These are phyloP conservation scores for Cordyceps pruinosa DNA, from an alignment of 2,329 filamentous ascomycete genomes.

Conservation along the genomic window DNA sequence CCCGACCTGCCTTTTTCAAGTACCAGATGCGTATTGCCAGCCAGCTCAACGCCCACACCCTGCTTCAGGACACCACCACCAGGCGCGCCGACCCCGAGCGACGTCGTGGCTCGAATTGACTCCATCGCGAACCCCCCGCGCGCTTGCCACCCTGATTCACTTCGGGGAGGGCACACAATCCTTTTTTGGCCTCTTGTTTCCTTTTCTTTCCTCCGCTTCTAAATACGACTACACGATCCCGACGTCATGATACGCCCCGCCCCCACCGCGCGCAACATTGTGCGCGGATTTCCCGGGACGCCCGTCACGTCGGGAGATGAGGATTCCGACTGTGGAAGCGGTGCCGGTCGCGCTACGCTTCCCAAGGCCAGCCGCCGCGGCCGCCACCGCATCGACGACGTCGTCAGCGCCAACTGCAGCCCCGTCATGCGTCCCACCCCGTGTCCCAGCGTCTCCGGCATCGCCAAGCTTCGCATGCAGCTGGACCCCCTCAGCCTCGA, in stretches of 20 bases:
- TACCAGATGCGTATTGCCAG: slow-evolving; percentile 52
- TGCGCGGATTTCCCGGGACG: slow-evolving; percentile 51
- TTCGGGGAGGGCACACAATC: background rate
- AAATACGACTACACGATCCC: background rate
- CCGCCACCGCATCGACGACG: slow-evolving; percentile 43
- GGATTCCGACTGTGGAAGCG: slow-evolving; percentile 43
- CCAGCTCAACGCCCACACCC: slow-evolving; percentile 36
- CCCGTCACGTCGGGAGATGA: slow-evolving; percentile 50
- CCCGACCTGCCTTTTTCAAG: slow-evolving; percentile 42
- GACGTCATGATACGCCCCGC: slow-evolving; percentile 39
- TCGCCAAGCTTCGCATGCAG: slow-evolving; percentile 75
- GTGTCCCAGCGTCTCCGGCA: slow-evolving; percentile 59
- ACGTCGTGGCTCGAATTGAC: slow-evolving; percentile 47
- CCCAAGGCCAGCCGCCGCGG: slow-evolving; percentile 32
- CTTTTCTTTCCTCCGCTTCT: background rate
- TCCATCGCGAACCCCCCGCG: slow-evolving; percentile 14
- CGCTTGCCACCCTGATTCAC: slow-evolving; percentile 11
- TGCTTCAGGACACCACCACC: slow-evolving; percentile 43
- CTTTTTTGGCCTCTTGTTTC: background rate
- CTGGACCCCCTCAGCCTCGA: slow-evolving; percentile 71
- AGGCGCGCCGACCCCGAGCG: slow-evolving; percentile 52
- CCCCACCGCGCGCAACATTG: slow-evolving; percentile 44
- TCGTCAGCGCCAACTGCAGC: slow-evolving; percentile 58
- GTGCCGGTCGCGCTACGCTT: slow-evolving; percentile 27
- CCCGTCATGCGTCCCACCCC: slow-evolving; percentile 46